Conservation (phyloP, 2,329 filamentous ascomycete species). For the Macrophomina tecta region DNA sequence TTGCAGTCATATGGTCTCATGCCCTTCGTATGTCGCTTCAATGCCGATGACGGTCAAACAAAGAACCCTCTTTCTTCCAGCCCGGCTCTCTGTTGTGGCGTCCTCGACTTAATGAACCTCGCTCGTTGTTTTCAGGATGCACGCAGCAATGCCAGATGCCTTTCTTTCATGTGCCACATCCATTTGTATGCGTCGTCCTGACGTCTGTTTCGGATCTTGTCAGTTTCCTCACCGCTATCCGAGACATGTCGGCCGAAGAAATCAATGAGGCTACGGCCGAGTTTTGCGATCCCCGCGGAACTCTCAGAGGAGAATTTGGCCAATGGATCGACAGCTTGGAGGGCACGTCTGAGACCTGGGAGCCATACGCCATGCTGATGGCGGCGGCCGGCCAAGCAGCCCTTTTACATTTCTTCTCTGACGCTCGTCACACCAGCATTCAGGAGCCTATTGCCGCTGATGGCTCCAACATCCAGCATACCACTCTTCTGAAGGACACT, state of each 20-base stretch:
- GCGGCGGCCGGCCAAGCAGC: no score
- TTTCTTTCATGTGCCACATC: neutral
- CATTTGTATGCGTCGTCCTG: neutral
- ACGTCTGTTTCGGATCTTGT: neutral
- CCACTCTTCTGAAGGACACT: neutral
- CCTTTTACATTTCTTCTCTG: neutral
- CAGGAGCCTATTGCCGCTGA: neutral
- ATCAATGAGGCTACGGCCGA: neutral
- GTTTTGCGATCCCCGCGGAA: neutral
- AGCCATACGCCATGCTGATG: neutral
- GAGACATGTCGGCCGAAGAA: neutral
- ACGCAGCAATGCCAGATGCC: neutral
- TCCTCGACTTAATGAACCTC: neutral
- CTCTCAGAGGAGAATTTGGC: neutral
- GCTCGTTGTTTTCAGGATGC: neutral
- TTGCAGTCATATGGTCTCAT: neutral
- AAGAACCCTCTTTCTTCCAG: no score
- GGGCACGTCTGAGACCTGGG: neutral
- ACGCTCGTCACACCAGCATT: neutral
- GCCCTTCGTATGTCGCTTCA: neutral
- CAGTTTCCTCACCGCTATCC: neutral
- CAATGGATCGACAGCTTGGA: neutral
- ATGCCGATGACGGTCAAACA: no score
- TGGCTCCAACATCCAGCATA: neutral
- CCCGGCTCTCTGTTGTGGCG: no score